These are phyloP conservation scores for Nannochloropsis limnetica DNA, from an alignment of 352 stramenopile species.

Conservation along the genomic window DNA sequence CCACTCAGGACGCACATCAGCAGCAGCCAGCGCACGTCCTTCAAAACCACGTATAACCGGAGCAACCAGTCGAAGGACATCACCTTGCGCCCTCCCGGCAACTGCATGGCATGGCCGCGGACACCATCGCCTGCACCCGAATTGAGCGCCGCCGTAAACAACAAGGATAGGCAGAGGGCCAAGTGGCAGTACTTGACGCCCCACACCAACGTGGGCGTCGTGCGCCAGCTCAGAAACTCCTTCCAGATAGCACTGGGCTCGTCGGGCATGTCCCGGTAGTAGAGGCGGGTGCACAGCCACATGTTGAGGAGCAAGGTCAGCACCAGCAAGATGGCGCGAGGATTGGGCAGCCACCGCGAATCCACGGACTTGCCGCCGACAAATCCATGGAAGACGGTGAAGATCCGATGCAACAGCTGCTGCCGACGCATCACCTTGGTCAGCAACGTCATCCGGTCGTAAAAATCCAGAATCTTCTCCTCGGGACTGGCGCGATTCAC, in stretches of 20 bases:
- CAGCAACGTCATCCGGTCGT: slow-evolving; percentile 32
- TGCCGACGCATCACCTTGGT: slow-evolving; percentile 37
- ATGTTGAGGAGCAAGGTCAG: slow-evolving; percentile 25
- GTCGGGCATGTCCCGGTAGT: not conserved
- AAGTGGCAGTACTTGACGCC: not conserved
- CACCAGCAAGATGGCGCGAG: not conserved
- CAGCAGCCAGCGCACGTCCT: too few species aligned
- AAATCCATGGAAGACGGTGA: slow-evolving; percentile 36
- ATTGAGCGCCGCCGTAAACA: slow-evolving; percentile 5
- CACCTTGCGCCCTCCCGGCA: too few species aligned
- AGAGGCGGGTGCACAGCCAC: not conserved
- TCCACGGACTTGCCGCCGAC: slow-evolving; percentile 38
- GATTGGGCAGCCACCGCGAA: slow-evolving; percentile 15
- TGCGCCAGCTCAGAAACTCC: too few species aligned
- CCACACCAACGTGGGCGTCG: not conserved
- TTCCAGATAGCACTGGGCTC: too few species aligned
- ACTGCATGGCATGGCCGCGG: not conserved
- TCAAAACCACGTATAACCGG: too few species aligned
- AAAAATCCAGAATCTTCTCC: slow-evolving; percentile 45
- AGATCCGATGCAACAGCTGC: not conserved
- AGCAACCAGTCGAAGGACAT: too few species aligned
- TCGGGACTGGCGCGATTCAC: slow-evolving; percentile 39
- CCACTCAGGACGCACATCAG: not conserved
- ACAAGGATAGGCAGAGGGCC: not conserved
- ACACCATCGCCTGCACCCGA: not conserved